These are phyloP conservation scores for Coemansia sp. DNA, from an alignment of 192 early-diverging fungal genomes.

Conservation along the genomic window DNA sequence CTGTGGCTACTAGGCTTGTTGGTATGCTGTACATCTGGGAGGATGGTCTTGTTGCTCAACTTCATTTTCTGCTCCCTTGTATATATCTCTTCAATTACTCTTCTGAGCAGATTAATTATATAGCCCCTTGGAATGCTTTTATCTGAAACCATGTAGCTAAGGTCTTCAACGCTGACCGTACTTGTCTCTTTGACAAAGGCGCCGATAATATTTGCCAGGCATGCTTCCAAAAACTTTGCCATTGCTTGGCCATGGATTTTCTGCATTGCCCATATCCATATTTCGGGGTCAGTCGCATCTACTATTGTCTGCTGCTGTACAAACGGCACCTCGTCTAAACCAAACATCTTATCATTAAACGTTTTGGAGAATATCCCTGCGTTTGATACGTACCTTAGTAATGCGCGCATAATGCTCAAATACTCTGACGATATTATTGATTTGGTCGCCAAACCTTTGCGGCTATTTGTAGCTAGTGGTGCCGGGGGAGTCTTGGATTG, in stretches of 20 bases:
- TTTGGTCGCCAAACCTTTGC: neutral
- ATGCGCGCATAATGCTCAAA: neutral
- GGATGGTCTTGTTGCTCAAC: too few species aligned
- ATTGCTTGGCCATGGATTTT: neutral
- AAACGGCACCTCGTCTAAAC: neutral
- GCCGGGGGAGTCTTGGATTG: too few species aligned
- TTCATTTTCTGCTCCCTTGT: neutral
- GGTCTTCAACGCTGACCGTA: constrained; percentile 1
- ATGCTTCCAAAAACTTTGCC: neutral
- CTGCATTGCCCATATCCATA: constrained; percentile 4
- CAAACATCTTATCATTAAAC: neutral
- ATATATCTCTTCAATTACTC: neutral
- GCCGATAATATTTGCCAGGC: neutral
- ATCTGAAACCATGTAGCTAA: neutral
- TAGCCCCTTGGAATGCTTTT: neutral
- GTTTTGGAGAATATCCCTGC: neutral
- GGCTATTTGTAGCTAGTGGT: neutral
- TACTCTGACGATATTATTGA: neutral
- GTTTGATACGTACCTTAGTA: neutral
- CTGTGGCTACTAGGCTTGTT: neutral
- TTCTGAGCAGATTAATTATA: neutral
- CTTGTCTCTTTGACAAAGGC: neutral
- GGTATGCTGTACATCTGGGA: neutral
- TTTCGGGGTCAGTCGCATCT: neutral
- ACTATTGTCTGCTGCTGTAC: neutral